A percentile compares a stretch with the other conserved stretches of the same genome.
phyloP scores from a whole-genome alignment of 495 filamentous ascomycete genomes.

The Trypethelium eluteriae region DNA sequence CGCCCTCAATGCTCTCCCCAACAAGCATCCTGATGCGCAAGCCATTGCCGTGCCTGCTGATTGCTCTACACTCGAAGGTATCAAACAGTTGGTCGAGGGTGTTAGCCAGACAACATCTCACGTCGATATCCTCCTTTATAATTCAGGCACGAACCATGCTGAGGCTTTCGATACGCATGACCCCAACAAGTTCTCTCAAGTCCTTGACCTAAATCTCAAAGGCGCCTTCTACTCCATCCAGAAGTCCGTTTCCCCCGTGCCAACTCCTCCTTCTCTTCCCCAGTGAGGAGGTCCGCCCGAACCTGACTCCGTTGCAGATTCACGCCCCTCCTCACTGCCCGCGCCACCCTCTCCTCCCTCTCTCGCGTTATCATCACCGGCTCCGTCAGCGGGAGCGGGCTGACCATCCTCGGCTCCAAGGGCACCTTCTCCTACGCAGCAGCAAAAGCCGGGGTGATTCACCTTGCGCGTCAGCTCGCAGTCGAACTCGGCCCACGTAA shows the following conservation, averaged over 20 bases:
- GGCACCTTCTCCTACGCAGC: conserved; percentile 12
- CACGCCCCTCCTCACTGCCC: background rate
- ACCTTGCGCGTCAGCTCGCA: background rate
- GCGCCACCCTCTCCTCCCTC: background rate
- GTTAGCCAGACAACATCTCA: background rate
- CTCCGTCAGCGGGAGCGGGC: background rate
- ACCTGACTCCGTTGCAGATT: background rate
- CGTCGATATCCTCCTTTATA: conserved; percentile 4
- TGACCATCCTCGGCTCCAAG: background rate
- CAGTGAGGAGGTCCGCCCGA: background rate
- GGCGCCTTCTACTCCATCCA: background rate
- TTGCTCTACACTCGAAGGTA: background rate
- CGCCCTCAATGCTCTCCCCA: background rate
- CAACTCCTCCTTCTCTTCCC: background rate
- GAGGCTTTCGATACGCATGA: background rate
- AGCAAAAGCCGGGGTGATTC: background rate
- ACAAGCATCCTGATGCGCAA: background rate
- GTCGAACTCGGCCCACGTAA: background rate
- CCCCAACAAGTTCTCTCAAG: conserved; percentile 1
- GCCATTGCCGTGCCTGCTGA: background rate
- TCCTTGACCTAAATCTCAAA: background rate
- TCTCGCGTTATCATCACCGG: background rate
- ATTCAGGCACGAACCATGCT: background rate
- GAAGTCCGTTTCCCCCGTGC: background rate
- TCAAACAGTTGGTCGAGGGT: background rate